Conservation (phyloP, 2,329 filamentous ascomycete genomes). For the Drechslerella coelobrocha region DNA sequence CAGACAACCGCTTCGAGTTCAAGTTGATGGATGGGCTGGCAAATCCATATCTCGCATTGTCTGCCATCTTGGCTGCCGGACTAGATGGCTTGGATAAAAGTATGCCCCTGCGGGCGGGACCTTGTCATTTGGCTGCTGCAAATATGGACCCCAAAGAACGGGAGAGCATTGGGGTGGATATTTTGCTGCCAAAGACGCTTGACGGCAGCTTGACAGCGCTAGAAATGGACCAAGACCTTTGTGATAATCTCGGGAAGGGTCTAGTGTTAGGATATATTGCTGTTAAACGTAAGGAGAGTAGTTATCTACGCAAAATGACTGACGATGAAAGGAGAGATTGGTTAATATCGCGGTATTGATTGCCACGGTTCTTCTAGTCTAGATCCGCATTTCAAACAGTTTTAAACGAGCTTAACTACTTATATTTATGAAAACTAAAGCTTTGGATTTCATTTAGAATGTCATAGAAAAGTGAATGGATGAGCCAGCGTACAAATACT, state of each 20-base stretch:
- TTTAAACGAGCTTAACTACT: too few relatives aligned
- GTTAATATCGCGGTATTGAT: conserved; percentile 18
- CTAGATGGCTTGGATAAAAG: conserved; percentile 43
- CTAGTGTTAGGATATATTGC: neutral
- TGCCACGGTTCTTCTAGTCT: too few relatives aligned
- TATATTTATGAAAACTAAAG: too few relatives aligned
- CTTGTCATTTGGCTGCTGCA: neutral
- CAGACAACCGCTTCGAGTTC: conserved; percentile 53
- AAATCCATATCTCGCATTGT: conserved; percentile 55
- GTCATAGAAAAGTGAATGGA: too few relatives aligned
- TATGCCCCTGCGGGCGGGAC: neutral
- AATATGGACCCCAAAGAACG: conserved; percentile 1
- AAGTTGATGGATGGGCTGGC: conserved; percentile 55
- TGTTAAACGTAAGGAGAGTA: neutral
- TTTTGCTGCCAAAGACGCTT: neutral
- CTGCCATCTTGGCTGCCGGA: conserved; percentile 53
- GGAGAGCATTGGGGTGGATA: neutral
- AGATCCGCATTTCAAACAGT: too few relatives aligned
- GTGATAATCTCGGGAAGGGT: neutral
- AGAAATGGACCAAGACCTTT: neutral
- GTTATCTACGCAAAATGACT: conserved; percentile 1
- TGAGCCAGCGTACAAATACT: too few relatives aligned
- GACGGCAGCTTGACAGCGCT: conserved; percentile 1
- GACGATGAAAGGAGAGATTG: conserved; percentile 9
- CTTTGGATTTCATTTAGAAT: too few relatives aligned